phyloP scores from a whole-genome alignment of 129 eudicot species.

The Centaurea solstitialis region DNA sequence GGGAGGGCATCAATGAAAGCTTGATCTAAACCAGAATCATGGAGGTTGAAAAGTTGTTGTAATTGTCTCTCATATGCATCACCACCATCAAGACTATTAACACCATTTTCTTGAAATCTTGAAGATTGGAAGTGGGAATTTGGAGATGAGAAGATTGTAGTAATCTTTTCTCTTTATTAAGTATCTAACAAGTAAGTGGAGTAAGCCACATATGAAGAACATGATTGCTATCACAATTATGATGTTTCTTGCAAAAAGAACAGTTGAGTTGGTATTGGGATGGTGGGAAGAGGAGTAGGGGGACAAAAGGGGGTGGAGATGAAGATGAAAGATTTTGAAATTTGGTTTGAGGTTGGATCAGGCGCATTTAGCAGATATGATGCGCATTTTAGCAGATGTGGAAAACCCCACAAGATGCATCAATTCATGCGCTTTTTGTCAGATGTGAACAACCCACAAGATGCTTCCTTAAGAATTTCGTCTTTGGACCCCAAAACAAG shows the following conservation, averaged over 20 bases:
- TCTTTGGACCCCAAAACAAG: too few relatives aligned
- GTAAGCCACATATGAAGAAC: slow-evolving; percentile 66
- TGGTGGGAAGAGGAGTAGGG: slow-evolving; percentile 27
- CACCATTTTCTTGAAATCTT: slow-evolving; percentile 58
- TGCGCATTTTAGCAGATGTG: too few relatives aligned
- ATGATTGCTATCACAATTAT: slow-evolving; percentile 62
- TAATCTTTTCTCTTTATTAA: slow-evolving; percentile 45
- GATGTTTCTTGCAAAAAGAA: slow-evolving; percentile 48
- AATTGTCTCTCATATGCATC: slow-evolving; percentile 75
- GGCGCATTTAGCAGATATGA: slow-evolving; percentile 34
- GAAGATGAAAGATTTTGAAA: slow-evolving; percentile 26
- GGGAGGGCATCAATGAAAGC: slow-evolving; percentile 88
- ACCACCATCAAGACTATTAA: slow-evolving; percentile 38
- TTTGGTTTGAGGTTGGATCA: slow-evolving; percentile 23
- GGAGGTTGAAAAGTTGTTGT: slow-evolving; percentile 76
- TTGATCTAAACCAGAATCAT: slow-evolving; percentile 92
- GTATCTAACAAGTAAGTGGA: slow-evolving; percentile 64
- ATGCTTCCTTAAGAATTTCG: too few relatives aligned
- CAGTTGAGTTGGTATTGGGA: slow-evolving; percentile 60
- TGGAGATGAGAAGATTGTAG: slow-evolving; percentile 32
- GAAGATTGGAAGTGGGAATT: slow-evolving; percentile 49
- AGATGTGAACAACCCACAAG: too few relatives aligned
- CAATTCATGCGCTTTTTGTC: too few relatives aligned
- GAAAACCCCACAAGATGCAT: too few relatives aligned
- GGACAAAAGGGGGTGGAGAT: slow-evolving; percentile 23